These are phyloP conservation scores for Oehlia diaphana DNA, from an alignment of 192 early-diverging fungal genomes.

Conservation along the genomic window DNA sequence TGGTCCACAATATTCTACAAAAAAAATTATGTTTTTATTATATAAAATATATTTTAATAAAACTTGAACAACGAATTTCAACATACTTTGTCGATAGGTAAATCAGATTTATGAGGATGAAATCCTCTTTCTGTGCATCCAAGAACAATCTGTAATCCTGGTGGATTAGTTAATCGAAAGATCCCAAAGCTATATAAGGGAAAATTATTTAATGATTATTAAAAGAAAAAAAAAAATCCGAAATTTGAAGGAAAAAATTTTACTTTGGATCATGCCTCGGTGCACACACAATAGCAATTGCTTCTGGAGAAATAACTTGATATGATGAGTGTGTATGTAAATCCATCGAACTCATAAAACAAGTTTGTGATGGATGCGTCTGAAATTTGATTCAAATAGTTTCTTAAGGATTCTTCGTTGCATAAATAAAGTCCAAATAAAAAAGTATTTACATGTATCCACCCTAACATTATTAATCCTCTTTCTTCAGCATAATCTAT, in stretches of 20 bases:
- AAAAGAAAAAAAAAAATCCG: not conserved
- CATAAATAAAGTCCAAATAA: slow-evolving; percentile 14
- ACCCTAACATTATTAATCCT: slow-evolving; percentile 82
- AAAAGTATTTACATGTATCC: slow-evolving; percentile 70
- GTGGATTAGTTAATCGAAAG: slow-evolving; percentile 85
- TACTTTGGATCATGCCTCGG: slow-evolving; percentile 68
- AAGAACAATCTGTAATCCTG: slow-evolving; percentile 76
- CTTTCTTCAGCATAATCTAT: slow-evolving; percentile 73
- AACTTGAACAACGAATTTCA: not conserved
- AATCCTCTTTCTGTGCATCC: slow-evolving; percentile 72
- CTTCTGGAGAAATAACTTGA: slow-evolving; percentile 88
- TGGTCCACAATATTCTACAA: not conserved
- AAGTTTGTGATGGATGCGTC: slow-evolving; percentile 92
- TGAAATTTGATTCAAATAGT: slow-evolving; percentile 26
- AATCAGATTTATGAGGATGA: slow-evolving; percentile 76
- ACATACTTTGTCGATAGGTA: slow-evolving; percentile 54
- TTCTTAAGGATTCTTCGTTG: not conserved
- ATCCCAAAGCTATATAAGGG: slow-evolving; percentile 62
- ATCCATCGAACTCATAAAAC: slow-evolving; percentile 92
- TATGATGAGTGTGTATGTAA: slow-evolving; percentile 91
- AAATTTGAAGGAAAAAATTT: slow-evolving; percentile 15
- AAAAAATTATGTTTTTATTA: not conserved
- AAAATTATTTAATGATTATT: not conserved
- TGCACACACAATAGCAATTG: slow-evolving; percentile 88
- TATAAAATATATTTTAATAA: not conserved